phyloP scores from a whole-genome alignment of 805 yeast species.

The Yueomyces sinensis region DNA sequence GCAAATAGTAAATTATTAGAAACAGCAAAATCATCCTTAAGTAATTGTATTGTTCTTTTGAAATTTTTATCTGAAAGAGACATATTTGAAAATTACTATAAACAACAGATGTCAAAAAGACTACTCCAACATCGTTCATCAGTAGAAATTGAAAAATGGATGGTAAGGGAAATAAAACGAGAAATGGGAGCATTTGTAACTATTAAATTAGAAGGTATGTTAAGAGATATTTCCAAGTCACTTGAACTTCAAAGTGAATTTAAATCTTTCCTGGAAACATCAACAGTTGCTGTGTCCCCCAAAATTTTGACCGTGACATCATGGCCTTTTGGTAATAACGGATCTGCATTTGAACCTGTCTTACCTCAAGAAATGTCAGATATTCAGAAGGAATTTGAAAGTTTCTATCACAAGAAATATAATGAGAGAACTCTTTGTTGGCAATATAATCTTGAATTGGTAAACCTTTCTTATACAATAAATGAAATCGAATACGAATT shows the following conservation, averaged over 20 bases:
- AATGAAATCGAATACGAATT: conserved; percentile 62
- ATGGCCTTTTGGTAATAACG: conserved; percentile 50
- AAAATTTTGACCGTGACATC: conserved; percentile 46
- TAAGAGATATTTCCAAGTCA: conserved; percentile 59
- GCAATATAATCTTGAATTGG: conserved; percentile 76
- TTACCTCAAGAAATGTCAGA: conserved; percentile 33
- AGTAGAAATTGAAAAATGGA: conserved; percentile 52
- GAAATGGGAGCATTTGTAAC: conserved; percentile 75
- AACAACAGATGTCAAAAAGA: conserved; percentile 76
- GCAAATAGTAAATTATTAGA: not conserved
- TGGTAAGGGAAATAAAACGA: conserved; percentile 54
- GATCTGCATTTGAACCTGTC: conserved; percentile 20
- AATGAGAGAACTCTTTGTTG: conserved; percentile 52
- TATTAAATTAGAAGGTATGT: conserved; percentile 74
- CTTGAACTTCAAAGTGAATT: conserved; percentile 23
- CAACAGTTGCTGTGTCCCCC: conserved; percentile 30
- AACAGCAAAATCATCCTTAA: conserved; percentile 28
- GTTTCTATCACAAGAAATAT: conserved; percentile 37
- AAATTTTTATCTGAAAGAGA: conserved; percentile 70
- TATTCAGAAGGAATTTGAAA: conserved; percentile 34
- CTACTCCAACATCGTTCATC: conserved; percentile 37
- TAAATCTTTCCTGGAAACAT: conserved; percentile 2
- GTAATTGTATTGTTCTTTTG: conserved; percentile 47
- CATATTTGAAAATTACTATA: conserved; percentile 71
- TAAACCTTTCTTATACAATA: conserved; percentile 63